Conservation (phyloP, 202 grass and related monocot species). For the Schoenoplectus tabernaemontani region DNA sequence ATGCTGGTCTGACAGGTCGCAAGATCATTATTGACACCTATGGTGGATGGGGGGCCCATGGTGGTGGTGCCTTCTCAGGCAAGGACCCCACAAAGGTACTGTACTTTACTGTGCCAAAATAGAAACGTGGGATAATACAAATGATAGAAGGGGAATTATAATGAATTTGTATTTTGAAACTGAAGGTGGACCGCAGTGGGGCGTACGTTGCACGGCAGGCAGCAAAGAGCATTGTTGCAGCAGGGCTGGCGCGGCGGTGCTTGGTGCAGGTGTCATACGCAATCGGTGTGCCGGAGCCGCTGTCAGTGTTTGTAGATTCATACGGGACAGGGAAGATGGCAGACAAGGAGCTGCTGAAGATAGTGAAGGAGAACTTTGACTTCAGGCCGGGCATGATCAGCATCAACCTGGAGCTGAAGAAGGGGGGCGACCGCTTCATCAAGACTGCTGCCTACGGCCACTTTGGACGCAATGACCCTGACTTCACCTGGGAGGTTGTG, state of each 20-base stretch:
- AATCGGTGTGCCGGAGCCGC: constrained; percentile 50
- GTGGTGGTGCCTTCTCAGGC: constrained; percentile 58
- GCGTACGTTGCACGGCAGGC: constrained; percentile 52
- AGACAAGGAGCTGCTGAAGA: constrained; percentile 51
- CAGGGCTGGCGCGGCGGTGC: constrained; percentile 50
- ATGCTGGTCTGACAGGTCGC: constrained; percentile 58
- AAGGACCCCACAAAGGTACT: constrained; percentile 66
- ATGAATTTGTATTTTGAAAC: not conserved
- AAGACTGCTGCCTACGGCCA: constrained; percentile 57
- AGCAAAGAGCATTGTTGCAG: constrained; percentile 52
- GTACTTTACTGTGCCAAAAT: not conserved
- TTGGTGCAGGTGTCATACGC: constrained; percentile 60
- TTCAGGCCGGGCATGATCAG: constrained; percentile 71
- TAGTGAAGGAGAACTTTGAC: constrained; percentile 58
- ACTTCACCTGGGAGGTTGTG: constrained; percentile 62
- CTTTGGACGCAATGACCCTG: constrained; percentile 46
- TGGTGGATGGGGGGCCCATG: constrained; percentile 94
- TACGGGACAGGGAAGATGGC: constrained; percentile 54
- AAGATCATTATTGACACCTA: constrained; percentile 88
- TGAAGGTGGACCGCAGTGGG: constrained; percentile 44
- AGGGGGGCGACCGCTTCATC: constrained; percentile 43
- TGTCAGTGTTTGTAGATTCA: constrained; percentile 62
- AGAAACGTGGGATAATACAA: not conserved
- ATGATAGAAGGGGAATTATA: not conserved
- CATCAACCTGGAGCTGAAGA: constrained; percentile 56